Evolutionary conservation across 2,329 filamentous ascomycete genomes (phyloP).

Genomic region (Fusarium sp.): DNA sequence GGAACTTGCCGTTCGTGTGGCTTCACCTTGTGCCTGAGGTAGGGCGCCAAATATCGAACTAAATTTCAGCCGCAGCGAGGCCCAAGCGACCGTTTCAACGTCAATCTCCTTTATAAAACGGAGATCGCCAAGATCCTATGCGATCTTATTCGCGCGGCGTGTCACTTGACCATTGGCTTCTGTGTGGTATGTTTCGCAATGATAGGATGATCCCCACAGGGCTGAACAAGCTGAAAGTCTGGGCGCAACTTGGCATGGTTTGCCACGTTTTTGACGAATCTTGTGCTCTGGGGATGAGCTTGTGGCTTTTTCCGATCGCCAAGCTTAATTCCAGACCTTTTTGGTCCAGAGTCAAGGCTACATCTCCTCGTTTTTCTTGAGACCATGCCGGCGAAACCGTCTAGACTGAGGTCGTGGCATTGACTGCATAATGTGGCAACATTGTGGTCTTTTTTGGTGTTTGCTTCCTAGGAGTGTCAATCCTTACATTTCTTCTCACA

Average conservation of each 20-base stretch:
- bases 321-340: not conserved
- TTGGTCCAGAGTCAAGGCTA: not conserved
- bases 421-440: fast-evolving
- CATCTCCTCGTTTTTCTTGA: fast-evolving
- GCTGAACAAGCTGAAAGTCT: conserved; percentile 15
- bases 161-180: not conserved
- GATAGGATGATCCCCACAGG: not conserved
- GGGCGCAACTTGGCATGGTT: not conserved
- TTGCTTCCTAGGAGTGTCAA: not conserved
- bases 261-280: not conserved
- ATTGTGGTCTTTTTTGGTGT: not conserved
- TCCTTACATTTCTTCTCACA: not conserved
- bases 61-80: conserved; percentile 21
- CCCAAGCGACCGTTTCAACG: not conserved
- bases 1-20: not conserved
- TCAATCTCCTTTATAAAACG: conserved; percentile 15
- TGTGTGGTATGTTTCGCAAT: not conserved
- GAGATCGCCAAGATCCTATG: conserved; percentile 10
- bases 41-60: conserved; percentile 19
- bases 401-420: not conserved
- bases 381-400: fast-evolving
- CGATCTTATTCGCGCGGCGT: not conserved
- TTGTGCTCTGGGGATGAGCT: conserved; percentile 1
- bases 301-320: conserved; percentile 7
- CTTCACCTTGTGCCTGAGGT: conserved; percentile 23